A percentile compares a stretch with the other conserved stretches of the same genome.
Conservation (phyloP, 805 yeast genomes). For the Saccharomyces kudriavzevii region DNA sequence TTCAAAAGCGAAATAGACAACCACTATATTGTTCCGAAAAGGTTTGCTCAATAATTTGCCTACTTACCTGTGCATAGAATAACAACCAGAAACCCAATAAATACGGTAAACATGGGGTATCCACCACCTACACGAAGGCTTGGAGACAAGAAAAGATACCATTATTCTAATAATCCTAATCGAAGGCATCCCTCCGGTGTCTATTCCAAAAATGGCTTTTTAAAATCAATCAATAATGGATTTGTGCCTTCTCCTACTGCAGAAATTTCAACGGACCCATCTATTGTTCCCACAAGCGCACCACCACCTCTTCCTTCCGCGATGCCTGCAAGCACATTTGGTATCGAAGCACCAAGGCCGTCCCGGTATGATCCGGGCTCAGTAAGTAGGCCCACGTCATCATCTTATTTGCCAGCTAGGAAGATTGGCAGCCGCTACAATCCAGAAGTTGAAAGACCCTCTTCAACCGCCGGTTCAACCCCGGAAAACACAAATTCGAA, state of each 20-base stretch:
- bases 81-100: background rate
- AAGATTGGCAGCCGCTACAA: slow-evolving; percentile 22
- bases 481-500: background rate
- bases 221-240: slow-evolving; percentile 1
- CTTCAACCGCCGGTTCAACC: background rate
- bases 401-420: slow-evolving; percentile 5
- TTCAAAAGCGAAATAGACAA: background rate
- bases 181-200: slow-evolving; percentile 15
- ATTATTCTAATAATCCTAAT: slow-evolving; percentile 22
- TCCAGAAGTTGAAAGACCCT: slow-evolving; percentile 13
- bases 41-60: background rate
- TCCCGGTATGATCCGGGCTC: slow-evolving; percentile 26
- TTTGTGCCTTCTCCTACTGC: background rate
- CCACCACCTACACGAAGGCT: slow-evolving; percentile 5
- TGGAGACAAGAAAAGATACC: slow-evolving; percentile 27
- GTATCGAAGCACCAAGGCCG: slow-evolving; percentile 9
- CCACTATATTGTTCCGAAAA: background rate
- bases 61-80: background rate
- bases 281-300: background rate
- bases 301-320: background rate
- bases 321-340: background rate
- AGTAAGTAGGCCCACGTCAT: slow-evolving; percentile 11
- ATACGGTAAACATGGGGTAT: slow-evolving; percentile 3
- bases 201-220: slow-evolving; percentile 11
- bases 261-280: background rate